These are phyloP conservation scores for Conidiobolus incongruus DNA, from an alignment of 371 early-diverging fungal species.

Conservation along the genomic window DNA sequence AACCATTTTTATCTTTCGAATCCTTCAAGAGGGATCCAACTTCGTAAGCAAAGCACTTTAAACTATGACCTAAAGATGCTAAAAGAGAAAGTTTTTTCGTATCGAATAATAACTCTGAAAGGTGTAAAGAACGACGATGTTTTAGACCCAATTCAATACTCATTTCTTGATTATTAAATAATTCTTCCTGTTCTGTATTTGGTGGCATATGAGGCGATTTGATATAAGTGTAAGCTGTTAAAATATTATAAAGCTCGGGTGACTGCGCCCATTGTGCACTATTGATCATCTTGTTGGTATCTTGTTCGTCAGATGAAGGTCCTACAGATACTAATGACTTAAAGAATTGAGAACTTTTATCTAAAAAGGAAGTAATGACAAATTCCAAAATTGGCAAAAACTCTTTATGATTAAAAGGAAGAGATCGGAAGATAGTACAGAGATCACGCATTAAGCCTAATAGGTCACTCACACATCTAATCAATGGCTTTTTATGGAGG, in stretches of 20 bases:
- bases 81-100: slow-evolving; percentile 40
- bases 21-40: background rate
- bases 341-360: background rate
- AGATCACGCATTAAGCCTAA: background rate
- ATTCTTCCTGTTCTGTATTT: background rate
- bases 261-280: slow-evolving; percentile 2
- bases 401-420: background rate
- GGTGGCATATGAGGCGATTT: background rate
- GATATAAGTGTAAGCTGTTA: background rate
- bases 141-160: slow-evolving; percentile 51
- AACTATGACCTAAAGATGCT: slow-evolving; percentile 56
- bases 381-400: background rate
- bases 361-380: background rate
- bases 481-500: background rate
- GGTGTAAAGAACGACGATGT: slow-evolving; percentile 44
- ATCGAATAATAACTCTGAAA: slow-evolving; percentile 68
- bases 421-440: background rate
- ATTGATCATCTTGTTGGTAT: background rate
- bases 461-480: slow-evolving; percentile 1
- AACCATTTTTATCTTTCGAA: background rate
- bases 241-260: background rate
- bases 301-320: background rate
- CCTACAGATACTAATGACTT: background rate
- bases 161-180: slow-evolving; percentile 31
- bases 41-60: slow-evolving; percentile 11